Base-by-base conservation (phyloP, 2,329 filamentous ascomycete genomes). In the Sporothrix brunneoviolacea region DNA sequence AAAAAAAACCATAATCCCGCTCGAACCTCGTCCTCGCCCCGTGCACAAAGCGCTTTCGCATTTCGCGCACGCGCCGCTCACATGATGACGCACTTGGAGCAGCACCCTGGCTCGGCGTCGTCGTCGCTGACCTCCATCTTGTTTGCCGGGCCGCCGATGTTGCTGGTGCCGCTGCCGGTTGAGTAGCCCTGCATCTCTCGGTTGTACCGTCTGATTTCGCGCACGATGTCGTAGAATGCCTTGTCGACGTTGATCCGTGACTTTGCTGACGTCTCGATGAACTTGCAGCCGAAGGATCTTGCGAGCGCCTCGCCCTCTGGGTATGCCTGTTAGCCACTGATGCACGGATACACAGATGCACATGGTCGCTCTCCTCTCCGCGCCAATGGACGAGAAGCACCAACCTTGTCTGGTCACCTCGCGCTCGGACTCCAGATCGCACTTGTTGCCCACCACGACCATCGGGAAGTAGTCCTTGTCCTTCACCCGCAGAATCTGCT, bases 391-490 rank as follows among this genome's bases (percentile, higher is more conserved):
- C 8, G 18, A 18, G 38, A 33, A 49, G n/a, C 21, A 50, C 82
- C 57, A 79, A 95, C 91, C 91, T 82, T 94, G 84, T 74, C 86
- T 84, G 58, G 88, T 86, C 54, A 98, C 93, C 63, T 91, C 87
- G 65, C 93, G 82, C 72, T 98, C 91, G 61, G 77, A 77, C 65
- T 96, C 91, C 68, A 98, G 74, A 88, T 98, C 93, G 73, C 91
- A 96, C 79, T 98, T 98, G 82, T 98, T 98, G 62, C 90, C 93
- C 37, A 97, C 93, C 40, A 98, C 88, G 52, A 97, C 95, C 76
- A 98, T 97, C 61, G 93, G 93, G 76, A 98, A 98, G 70, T 96
- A 95, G 73, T 98, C 93, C 82, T 95, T 97, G 76, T 97, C 93
- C 80, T 98, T 98, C 63, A 98, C 93, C 61, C 93, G 78, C 61